Percentiles rank a stretch among this genome's conserved stretches.
These are phyloP conservation scores for Linnemannia hyalina DNA, from an alignment of 192 early-diverging fungal genomes.

Conservation along the genomic window DNA sequence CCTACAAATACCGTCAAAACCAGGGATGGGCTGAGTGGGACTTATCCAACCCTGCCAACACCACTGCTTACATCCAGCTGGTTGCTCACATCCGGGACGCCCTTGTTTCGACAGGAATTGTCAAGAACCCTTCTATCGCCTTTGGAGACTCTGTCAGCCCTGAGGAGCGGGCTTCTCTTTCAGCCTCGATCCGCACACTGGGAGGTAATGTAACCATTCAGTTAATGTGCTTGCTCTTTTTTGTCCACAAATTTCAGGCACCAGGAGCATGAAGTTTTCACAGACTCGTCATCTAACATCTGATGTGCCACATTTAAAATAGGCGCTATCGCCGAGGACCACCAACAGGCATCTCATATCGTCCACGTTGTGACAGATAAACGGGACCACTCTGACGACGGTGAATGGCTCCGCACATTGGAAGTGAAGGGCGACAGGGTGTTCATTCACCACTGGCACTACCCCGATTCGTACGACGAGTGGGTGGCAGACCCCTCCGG, in stretches of 20 bases:
- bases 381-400: slow-evolving; percentile 48
- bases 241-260: background rate
- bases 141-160: slow-evolving; percentile 53
- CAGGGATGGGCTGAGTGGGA: slow-evolving; percentile 62
- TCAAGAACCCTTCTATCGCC: slow-evolving; percentile 58
- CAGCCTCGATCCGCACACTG: slow-evolving; percentile 31
- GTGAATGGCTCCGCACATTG: slow-evolving; percentile 69
- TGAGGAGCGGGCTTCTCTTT: slow-evolving; percentile 46
- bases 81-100: slow-evolving; percentile 50
- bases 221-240: background rate
- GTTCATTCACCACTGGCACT: slow-evolving; percentile 82
- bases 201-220: slow-evolving; percentile 53
- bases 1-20: slow-evolving; percentile 57
- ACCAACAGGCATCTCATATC: slow-evolving; percentile 60
- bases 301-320: background rate
- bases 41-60: slow-evolving; percentile 45
- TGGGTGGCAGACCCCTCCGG: slow-evolving; percentile 72
- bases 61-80: slow-evolving; percentile 48
- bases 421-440: slow-evolving; percentile 70
- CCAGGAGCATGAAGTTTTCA: background rate
- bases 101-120: slow-evolving; percentile 29
- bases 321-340: slow-evolving; percentile 48
- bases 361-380: slow-evolving; percentile 47
- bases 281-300: background rate
- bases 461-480: slow-evolving; percentile 83